Base-by-base conservation (phyloP, 192 early-diverging fungal genomes). In the Entrophospora sp. region DNA sequence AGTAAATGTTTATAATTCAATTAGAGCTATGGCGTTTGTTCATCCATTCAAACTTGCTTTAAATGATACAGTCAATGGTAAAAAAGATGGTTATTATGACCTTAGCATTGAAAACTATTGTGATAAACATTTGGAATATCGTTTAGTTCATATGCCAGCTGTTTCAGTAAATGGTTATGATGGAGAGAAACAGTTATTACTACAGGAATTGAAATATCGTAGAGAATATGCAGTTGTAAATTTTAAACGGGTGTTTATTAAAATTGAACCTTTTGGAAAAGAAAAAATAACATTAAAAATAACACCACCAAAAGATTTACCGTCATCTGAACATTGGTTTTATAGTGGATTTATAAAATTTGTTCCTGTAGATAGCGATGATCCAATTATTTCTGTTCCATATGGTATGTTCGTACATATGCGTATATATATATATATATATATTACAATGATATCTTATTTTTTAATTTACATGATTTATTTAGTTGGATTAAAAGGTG, bases 1-100 rank as follows among this genome's bases (percentile, higher is more conserved):
- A 27, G 75, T 96, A 27, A 83, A 92, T 72, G 66, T 91, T 42
- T 78, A 73, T 46, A 62, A 78, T 25, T 82, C 92, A 3, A 42
- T 92, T 43, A 70, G 37, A 8, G 64, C 85, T 8, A 77, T 79
- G 12, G 72, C 75, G 1, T 34, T 69, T 1, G 69, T 90, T 34
- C 70, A 68, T 7, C 90, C 91, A 1, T 69, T 78, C 9, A 72
- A 73, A 7, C 60, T 91, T 34, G 76, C 81, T 5, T 71, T 89
- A 35, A 80, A 79, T 48, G 81, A 86, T 49, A 72, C 69, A 28
- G 68, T 42, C 5, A 64, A 51, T 13, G 30, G 48, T 5, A 63
- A 70, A 9, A 73, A 66, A 25, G 60, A 69, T 35, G n/a, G n/a
- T n/a, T n/a, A n/a, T n/a, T n/a, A n/a, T n/a, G 35, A 48, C 27